Evolutionary conservation across 352 stramenopile genomes (phyloP), one percentile per base, ranked within the genome.

Genomic region (Globisporangium canariense): DNA sequence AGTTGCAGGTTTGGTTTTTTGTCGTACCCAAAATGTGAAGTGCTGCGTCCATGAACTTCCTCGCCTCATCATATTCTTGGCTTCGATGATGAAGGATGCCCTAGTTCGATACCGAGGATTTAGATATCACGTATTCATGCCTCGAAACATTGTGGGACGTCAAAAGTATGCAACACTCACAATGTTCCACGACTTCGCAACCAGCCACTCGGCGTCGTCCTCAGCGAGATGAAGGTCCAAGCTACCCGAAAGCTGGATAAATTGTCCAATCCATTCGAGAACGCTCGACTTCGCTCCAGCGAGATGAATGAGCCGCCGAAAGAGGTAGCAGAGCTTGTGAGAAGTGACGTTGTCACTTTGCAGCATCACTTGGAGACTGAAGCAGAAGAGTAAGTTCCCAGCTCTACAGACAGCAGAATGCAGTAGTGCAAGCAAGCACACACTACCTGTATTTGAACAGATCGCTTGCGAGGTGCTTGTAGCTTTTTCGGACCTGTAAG

Each of bases 101-200:
- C 78, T 86, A 59, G 4, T 62, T 38, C 20, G 16, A 54, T 18
- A 36, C 40, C 20, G 7, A 30, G 7, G 6, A 10, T 49, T 47
- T 22, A 49, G 60, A 66, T 25, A 34, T 46, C n/a, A 25, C 20
- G 46, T 10, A 16, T 14, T 41, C 13, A 38, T 28, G 8, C 25
- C 11, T 46, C n/a, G 2, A 32, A 2, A 32, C 3, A 2, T 25
- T 58, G 52, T n/a, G n/a, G 16, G 14, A 3, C 18, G 4, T 32
- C 20, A 65, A 32, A 62, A 8, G n/a, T 6, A 20, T 58, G 52
- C 0, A 58, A 1, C 16, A 76, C 71, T 45, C 77, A 93, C 85
- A 45, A 86, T 78, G 36, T 93, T 93, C 85, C 85, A 93, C 3
- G 79, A 71, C 60, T 88, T 91, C n/a, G 64, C 70, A 28, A 89